These are phyloP conservation scores for Neocallimastix lanati DNA, from an alignment of 192 early-diverging fungal species.

Conservation along the genomic window DNA sequence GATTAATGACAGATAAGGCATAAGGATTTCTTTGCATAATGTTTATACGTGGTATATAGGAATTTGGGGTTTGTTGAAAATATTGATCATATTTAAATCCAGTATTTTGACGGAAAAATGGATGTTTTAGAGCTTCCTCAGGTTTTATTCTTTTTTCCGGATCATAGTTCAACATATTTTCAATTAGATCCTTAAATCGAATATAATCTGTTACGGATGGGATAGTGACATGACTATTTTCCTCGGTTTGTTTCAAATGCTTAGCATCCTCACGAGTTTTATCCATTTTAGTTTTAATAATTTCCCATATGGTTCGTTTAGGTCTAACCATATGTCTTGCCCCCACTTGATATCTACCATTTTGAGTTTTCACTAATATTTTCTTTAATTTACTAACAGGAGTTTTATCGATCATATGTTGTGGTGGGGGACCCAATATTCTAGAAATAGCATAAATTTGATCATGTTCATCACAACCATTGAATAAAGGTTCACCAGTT, in stretches of 20 bases:
- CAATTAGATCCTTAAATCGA: background rate
- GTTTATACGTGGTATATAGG: background rate
- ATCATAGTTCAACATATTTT: background rate
- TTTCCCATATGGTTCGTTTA: background rate
- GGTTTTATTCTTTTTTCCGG: background rate
- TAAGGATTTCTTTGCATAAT: background rate
- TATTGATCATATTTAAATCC: background rate
- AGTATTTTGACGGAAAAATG: background rate
- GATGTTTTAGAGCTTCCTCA: background rate
- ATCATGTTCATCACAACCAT: conserved; percentile 15
- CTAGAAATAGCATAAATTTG: conserved; percentile 14
- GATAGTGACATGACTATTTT: background rate
- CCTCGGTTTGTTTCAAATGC: background rate
- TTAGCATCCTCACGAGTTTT: background rate
- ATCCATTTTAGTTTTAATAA: background rate
- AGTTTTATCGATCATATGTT: background rate
- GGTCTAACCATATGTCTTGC: background rate
- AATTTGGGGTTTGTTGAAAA: background rate
- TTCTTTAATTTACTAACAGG: background rate
- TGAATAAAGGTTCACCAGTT: conserved; percentile 19
- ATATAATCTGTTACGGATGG: background rate
- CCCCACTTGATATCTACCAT: background rate
- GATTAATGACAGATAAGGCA: background rate
- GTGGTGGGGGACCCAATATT: conserved; percentile 2
- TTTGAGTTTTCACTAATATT: background rate